phyloP scores from a whole-genome alignment of 331 rosid species.

The Quercus tomentella region DNA sequence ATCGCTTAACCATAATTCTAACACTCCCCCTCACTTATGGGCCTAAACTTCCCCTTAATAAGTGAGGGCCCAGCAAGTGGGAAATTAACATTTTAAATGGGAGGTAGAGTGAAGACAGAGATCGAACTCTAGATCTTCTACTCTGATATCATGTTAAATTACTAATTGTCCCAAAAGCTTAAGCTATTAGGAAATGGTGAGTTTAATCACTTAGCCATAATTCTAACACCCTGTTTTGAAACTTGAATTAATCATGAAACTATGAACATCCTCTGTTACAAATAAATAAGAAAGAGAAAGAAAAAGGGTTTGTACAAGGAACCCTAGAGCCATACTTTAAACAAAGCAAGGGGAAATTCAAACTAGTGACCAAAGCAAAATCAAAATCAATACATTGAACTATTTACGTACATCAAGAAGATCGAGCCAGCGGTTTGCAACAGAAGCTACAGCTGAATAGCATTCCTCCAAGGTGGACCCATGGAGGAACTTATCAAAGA shows the following conservation, averaged over 20 bases:
- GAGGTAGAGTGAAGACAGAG: too few relatives aligned
- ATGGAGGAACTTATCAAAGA: constrained; percentile 88
- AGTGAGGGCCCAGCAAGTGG: too few relatives aligned
- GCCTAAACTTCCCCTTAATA: too few relatives aligned
- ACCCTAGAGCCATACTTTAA: neutral
- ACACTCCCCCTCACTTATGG: too few relatives aligned
- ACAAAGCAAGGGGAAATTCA: neutral
- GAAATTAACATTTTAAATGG: too few relatives aligned
- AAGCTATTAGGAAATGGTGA: too few relatives aligned
- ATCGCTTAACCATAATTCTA: too few relatives aligned
- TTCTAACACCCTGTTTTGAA: neutral
- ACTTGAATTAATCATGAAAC: neutral
- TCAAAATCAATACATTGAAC: neutral
- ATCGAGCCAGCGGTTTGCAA: constrained; percentile 94
- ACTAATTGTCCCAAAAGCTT: too few relatives aligned
- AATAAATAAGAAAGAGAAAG: neutral
- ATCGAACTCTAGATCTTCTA: too few relatives aligned
- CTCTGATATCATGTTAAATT: too few relatives aligned
- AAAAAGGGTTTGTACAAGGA: neutral
- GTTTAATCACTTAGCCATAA: too few relatives aligned
- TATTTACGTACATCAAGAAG: constrained; percentile 85
- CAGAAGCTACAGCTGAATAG: constrained; percentile 85
- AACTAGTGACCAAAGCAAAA: neutral
- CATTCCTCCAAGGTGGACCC: constrained; percentile 91
- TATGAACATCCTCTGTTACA: constrained; percentile 18